Conservation (phyloP, 768 basidiomycete species). For the Amanita muscaria region DNA sequence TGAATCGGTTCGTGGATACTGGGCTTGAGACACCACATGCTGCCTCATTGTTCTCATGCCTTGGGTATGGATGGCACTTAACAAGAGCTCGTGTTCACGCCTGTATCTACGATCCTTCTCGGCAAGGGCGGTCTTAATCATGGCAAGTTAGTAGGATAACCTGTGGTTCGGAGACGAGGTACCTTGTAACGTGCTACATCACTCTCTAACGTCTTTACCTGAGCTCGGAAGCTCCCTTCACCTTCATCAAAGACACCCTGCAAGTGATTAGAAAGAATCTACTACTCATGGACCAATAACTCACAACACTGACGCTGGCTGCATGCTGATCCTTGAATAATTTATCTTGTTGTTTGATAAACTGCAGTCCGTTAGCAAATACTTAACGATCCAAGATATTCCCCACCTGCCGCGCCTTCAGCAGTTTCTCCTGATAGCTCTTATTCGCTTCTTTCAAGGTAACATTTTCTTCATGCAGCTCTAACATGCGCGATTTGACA, state of each 20-base stretch:
- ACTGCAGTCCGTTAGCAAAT: slow-evolving; percentile 34
- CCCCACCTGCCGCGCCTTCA: slow-evolving; percentile 65
- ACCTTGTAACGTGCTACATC: slow-evolving; percentile 55
- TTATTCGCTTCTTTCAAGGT: slow-evolving; percentile 63
- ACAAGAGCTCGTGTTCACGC: slow-evolving; percentile 75
- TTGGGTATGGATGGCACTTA: slow-evolving; percentile 61
- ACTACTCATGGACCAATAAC: slow-evolving; percentile 12
- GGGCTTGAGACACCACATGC: slow-evolving; percentile 43
- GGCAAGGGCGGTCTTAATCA: slow-evolving; percentile 21
- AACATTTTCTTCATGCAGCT: slow-evolving; percentile 71
- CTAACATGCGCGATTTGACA: slow-evolving; percentile 63
- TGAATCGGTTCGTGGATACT: slow-evolving; percentile 38
- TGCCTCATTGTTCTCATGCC: slow-evolving; percentile 58
- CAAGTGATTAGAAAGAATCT: neutral
- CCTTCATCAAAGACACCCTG: slow-evolving; percentile 61
- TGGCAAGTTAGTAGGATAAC: neutral
- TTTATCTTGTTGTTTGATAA: slow-evolving; percentile 89
- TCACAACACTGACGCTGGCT: slow-evolving; percentile 42
- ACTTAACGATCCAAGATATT: neutral
- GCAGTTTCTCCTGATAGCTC: slow-evolving; percentile 65
- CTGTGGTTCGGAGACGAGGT: neutral
- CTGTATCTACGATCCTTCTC: slow-evolving; percentile 57
- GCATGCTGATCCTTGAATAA: slow-evolving; percentile 77
- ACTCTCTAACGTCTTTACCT: slow-evolving; percentile 58
- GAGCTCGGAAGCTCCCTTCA: slow-evolving; percentile 53